A percentile compares a stretch with the other conserved stretches of the same genome.
These are phyloP conservation scores for Rhododendron henanense DNA, from an alignment of 148 eudicot species.

Conservation along the genomic window DNA sequence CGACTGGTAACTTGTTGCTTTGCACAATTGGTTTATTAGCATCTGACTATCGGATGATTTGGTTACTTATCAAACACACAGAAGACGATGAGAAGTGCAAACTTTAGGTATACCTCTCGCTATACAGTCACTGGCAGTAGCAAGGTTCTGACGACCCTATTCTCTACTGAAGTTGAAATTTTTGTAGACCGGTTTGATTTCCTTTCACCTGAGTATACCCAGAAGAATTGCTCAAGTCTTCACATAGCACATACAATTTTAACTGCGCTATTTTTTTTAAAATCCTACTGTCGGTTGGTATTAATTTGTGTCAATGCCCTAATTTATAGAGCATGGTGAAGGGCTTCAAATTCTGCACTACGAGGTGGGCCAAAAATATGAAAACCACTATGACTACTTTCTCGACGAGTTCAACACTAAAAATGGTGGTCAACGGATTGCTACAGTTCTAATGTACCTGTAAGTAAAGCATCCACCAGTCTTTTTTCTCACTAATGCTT, in stretches of 20 bases:
- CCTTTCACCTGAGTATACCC: neutral
- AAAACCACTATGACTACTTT: conserved; percentile 90
- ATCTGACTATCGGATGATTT: neutral
- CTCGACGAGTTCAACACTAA: conserved; percentile 61
- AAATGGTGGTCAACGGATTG: conserved; percentile 92
- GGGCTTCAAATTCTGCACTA: conserved; percentile 96
- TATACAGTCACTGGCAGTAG: neutral
- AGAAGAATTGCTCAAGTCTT: neutral
- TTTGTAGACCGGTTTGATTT: neutral
- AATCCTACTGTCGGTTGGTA: neutral
- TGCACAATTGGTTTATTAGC: neutral
- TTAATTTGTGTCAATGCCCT: neutral
- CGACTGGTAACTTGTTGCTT: neutral
- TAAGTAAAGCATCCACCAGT: conserved; percentile 32
- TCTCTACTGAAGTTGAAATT: neutral
- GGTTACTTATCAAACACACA: neutral
- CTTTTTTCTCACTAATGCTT: neutral
- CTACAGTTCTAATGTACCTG: conserved; percentile 97
- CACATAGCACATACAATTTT: neutral
- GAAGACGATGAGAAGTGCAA: neutral
- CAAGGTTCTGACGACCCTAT: neutral
- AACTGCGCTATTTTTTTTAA: neutral
- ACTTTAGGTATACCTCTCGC: neutral
- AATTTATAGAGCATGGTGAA: conserved; percentile 77
- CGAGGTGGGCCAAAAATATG: conserved; percentile 89